Base-by-base conservation (phyloP, 306 rosid genomes). In the Vigna angularis region DNA sequence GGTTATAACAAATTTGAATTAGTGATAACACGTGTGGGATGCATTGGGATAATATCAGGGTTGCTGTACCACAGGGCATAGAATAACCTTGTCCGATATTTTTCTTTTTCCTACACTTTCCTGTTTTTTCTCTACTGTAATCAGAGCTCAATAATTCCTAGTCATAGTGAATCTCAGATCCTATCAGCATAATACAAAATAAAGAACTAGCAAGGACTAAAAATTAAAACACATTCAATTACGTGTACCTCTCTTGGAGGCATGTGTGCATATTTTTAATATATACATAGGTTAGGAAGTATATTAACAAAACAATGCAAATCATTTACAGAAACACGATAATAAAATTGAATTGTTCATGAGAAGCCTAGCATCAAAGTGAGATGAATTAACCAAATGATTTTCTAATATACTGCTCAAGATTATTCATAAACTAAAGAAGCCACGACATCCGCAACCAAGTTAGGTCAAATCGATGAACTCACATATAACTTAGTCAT, bases 381-480 rank as follows among this genome's bases (percentile, higher is more conserved):
- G 22, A 20, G 22, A 20, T 20, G 22, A 20, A 20, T 20, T 24
- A 24, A 24, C 26, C 26, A 24, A 2, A 24, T 24, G 26, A 24
- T 24, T 24, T 20, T 24, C 26, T 24, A 24, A 49, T 16, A 66
- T 65, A 52, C 55, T 24, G 59, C 16, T 67, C 49, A 56, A 18
- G 55, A 68, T 55, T 77, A 45, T 38, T 52, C 14, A 40, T 20
- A 18, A 44, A 57, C 30, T 38, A 68, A 40, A 67, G n/a, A 77
- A 77, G 15, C 24, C 57, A 56, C 4, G 24, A 53, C 18, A 17
- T 55, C 32, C 69, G 0, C 4, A 78, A 24, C 55, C 79, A 74
- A 74, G 66, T 63, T 15, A 17, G 70, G 49, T 48, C 69, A 51
- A 81, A 16, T 65, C 38, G 20, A 34, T 55, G 47, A 67, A 51